Conservation (phyloP, 768 basidiomycete genomes). For the Lactifluus pinguis region DNA sequence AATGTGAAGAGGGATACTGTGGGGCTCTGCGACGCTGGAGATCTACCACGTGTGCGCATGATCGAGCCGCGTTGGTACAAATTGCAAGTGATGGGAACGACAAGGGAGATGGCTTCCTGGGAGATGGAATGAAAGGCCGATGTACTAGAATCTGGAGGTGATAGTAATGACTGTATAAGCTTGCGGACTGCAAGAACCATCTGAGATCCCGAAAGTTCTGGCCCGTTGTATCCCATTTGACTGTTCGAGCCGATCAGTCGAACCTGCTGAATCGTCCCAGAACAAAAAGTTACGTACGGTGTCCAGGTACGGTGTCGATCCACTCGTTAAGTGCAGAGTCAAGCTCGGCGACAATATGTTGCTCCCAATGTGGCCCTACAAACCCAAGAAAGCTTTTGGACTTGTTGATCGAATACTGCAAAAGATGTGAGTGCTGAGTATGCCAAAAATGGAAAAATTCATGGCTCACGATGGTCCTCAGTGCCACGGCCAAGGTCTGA, state of each 20-base stretch:
- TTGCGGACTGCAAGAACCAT: slow-evolving; percentile 30
- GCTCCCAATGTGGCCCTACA: slow-evolving; percentile 42
- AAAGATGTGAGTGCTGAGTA: background rate
- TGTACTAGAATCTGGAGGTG: slow-evolving; percentile 38
- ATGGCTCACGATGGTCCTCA: slow-evolving; percentile 48
- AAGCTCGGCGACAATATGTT: slow-evolving; percentile 36
- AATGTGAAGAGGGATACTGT: slow-evolving; percentile 16
- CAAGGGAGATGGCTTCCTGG: slow-evolving; percentile 25
- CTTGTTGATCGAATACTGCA: slow-evolving; percentile 66
- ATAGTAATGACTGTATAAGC: slow-evolving; percentile 35
- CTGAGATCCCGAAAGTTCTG: slow-evolving; percentile 14
- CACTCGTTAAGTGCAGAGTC: slow-evolving; percentile 40
- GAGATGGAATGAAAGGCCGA: slow-evolving; percentile 38
- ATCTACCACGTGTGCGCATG: slow-evolving; percentile 37
- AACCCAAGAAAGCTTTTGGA: slow-evolving; percentile 47
- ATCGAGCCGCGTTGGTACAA: slow-evolving; percentile 42
- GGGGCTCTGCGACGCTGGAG: slow-evolving; percentile 23
- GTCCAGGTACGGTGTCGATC: slow-evolving; percentile 36
- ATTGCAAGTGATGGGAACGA: slow-evolving; percentile 41
- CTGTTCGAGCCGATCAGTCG: background rate
- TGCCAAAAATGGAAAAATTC: background rate
- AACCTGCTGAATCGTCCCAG: background rate
- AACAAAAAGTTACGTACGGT: slow-evolving; percentile 21
- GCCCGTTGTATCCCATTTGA: slow-evolving; percentile 22
- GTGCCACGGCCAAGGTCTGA: slow-evolving; percentile 53